These are phyloP conservation scores for Planoprotostelium fungivorum DNA, from an alignment of 78 protist species.

Conservation along the genomic window DNA sequence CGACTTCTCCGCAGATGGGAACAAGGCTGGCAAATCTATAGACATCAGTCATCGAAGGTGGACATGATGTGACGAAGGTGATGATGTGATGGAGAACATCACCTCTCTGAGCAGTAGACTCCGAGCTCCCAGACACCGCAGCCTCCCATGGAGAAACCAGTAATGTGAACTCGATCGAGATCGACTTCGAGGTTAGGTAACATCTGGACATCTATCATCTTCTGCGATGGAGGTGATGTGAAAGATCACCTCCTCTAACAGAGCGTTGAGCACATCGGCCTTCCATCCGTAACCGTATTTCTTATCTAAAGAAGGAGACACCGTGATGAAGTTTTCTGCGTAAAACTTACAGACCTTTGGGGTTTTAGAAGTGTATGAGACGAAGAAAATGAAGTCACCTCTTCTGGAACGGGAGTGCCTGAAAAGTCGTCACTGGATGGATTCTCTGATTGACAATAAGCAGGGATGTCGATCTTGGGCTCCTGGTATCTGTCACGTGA, in stretches of 20 bases:
- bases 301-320: neutral
- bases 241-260: neutral
- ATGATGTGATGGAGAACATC: neutral
- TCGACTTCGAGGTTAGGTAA: neutral
- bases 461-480: neutral
- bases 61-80: neutral
- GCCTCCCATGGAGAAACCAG: neutral
- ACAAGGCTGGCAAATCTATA: neutral
- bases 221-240: too few relatives aligned
- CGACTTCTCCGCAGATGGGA: neutral
- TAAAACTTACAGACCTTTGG: neutral
- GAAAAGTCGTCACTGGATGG: neutral
- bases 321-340: neutral
- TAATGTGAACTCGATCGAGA: neutral
- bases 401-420: neutral
- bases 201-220: too few relatives aligned
- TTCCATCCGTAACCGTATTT: neutral
- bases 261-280: neutral
- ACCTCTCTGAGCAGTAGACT: neutral
- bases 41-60: neutral
- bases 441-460: neutral
- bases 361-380: neutral
- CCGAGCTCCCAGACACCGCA: neutral
- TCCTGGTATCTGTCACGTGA: neutral
- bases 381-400: neutral